Conservation (phyloP, 2,329 filamentous ascomycete genomes). For the Diaporthe citriasiana region DNA sequence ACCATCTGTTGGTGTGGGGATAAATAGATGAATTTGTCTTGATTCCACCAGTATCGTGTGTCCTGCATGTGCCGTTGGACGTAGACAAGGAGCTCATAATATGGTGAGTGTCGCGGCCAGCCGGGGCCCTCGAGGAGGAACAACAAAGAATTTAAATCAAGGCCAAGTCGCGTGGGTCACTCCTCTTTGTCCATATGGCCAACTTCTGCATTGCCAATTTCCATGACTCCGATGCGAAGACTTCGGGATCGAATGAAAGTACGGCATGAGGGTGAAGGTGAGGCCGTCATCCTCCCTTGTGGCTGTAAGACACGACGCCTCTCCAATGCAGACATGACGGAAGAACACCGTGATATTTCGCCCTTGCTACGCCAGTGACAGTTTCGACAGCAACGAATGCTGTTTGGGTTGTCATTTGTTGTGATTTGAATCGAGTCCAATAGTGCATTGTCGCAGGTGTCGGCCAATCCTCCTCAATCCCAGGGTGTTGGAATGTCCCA, state of each 20-base stretch:
- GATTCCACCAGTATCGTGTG: background rate
- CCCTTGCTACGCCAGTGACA: conserved; percentile 24
- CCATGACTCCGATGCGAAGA: conserved; percentile 1
- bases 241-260: background rate
- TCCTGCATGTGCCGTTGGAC: background rate
- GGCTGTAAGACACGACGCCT: conserved; percentile 33
- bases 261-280: background rate
- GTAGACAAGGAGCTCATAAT: background rate
- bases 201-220: conserved; percentile 1
- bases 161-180: conserved; percentile 32
- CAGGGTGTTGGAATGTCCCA: background rate
- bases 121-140: background rate
- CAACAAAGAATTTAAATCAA: conserved; percentile 30
- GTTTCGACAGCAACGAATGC: background rate
- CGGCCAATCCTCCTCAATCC: background rate
- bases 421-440: background rate
- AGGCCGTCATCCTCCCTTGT: conserved; percentile 29
- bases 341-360: background rate
- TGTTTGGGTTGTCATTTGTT: background rate
- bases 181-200: conserved; percentile 28
- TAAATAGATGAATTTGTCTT: background rate
- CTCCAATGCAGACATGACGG: conserved; percentile 1
- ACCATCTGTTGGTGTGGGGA: conserved; percentile 27
- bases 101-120: background rate
- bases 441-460: background rate